Conservation (phyloP, 257 asterid genomes). For the Petunia axillaris region DNA sequence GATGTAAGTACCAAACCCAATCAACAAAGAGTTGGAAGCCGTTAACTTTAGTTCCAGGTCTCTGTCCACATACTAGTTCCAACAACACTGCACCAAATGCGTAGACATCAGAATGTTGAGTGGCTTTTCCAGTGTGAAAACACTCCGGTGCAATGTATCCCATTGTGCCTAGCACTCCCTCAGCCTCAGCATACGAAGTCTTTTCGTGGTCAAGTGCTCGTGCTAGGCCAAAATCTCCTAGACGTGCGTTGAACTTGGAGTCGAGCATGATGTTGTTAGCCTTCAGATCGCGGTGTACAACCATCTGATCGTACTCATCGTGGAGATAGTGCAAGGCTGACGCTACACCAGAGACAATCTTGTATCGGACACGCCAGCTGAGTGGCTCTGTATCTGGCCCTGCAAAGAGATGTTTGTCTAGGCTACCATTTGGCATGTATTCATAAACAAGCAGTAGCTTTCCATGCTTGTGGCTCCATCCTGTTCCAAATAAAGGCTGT, state of each 20-base stretch:
- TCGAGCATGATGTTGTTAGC: slow-evolving; percentile 56
- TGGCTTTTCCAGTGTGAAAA: slow-evolving; percentile 47
- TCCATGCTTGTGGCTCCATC: slow-evolving; percentile 51
- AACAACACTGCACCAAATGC: slow-evolving; percentile 48
- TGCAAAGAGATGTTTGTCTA: slow-evolving; percentile 43
- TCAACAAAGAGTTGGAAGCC: slow-evolving; percentile 38
- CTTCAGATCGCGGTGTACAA: slow-evolving; percentile 49
- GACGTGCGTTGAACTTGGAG: slow-evolving; percentile 45
- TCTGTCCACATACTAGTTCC: slow-evolving; percentile 40
- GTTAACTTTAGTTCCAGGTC: slow-evolving; percentile 37
- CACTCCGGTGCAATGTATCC: slow-evolving; percentile 53
- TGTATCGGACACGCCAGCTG: slow-evolving; percentile 35
- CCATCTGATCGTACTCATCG: slow-evolving; percentile 45
- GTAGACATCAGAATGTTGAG: slow-evolving; percentile 45
- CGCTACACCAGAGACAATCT: slow-evolving; percentile 38
- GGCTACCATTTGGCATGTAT: slow-evolving; percentile 49
- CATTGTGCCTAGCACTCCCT: slow-evolving; percentile 42
- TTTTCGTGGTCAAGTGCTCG: slow-evolving; percentile 44
- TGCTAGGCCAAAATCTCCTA: slow-evolving; percentile 56
- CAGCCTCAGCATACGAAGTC: slow-evolving; percentile 43
- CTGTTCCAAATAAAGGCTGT: slow-evolving; percentile 21
- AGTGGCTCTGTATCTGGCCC: slow-evolving; percentile 28
- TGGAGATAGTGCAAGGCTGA: slow-evolving; percentile 49
- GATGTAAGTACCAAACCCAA: slow-evolving; percentile 48
- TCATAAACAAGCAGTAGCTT: slow-evolving; percentile 46